Evolutionary conservation across 192 early-diverging fungal species (phyloP), one percentile per base, ranked within the genome.

Genomic region (Phycomyces nitens): DNA sequence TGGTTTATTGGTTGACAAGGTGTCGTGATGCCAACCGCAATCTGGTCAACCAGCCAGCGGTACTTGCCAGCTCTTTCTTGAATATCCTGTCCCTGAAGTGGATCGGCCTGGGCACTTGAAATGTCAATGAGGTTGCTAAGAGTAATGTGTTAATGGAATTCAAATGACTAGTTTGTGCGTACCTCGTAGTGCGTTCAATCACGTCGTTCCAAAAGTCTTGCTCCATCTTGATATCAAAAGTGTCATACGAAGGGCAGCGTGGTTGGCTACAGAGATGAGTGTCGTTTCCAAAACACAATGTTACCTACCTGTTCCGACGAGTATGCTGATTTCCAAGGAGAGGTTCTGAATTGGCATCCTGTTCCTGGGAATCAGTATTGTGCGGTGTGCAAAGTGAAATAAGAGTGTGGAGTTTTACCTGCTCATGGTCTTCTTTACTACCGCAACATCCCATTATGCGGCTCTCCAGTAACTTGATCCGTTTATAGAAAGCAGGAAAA

Each of bases 121-220:
- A 68, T 60, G 50, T 68, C 66, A 22, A 68, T 68, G 29, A 68
- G 53, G 22, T 68, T 43, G 5, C 66, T 68, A 20, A 29, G n/a
- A 20, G 3, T 9, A 0, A 18, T 29, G 22, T 27, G n/a, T 29
- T 7, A 59, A 53, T 49, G 3, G 44, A n/a, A 34, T 14, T 53
- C 14, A 22, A 1, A 24, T 23, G 6, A 26, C 7, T 34, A 8
- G 0, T 12, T 34, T n/a, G 44, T 47, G 12, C 12, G 29, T 59
- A 66, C 65, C 57, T 55, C 7, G 56, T 58, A 5, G 66, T 68
- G 18, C 66, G 34, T 12, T 68, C 42, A 18, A 68, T 29, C 24
- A 68, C 66, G 21, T 60, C 24, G 12, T 68, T 68, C 66, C 66
- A 68, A 47, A 68, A 68, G 52, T 61, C 58, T 53, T 68, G 58